Evolutionary conservation across 805 yeast genomes (phyloP).

Genomic region (Wickerhamomyces bovis): DNA sequence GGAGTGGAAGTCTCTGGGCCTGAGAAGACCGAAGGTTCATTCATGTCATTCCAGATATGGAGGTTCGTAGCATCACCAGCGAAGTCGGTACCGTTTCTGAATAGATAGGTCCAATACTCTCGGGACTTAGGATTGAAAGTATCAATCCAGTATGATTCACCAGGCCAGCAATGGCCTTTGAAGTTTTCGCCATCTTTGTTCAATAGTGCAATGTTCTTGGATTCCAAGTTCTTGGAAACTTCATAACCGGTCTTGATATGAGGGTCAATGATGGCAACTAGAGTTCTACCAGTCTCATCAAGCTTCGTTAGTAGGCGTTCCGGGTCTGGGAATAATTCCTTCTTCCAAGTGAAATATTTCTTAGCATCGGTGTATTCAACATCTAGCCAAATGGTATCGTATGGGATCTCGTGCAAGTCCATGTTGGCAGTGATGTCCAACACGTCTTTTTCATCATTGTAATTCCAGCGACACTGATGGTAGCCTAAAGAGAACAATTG

Average conservation of each 20-base stretch:
- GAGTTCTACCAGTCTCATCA: constrained; percentile 67
- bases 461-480: constrained; percentile 98
- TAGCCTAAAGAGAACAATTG: constrained; percentile 77
- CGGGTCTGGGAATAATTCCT: constrained; percentile 68
- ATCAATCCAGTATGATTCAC: constrained; percentile 92
- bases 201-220: constrained; percentile 40
- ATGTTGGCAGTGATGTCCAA: constrained; percentile 61
- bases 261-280: constrained; percentile 87
- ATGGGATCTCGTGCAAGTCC: constrained; percentile 73
- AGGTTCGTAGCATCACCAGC: constrained; percentile 54
- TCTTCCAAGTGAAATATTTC: constrained; percentile 90
- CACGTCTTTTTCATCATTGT: constrained; percentile 83
- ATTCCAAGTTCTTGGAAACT: constrained; percentile 48
- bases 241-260: constrained; percentile 72
- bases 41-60: constrained; percentile 96
- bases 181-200: constrained; percentile 43
- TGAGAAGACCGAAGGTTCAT: constrained; percentile 90
- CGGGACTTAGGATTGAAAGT: constrained; percentile 61
- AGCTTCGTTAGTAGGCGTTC: constrained; percentile 57
- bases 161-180: constrained; percentile 97
- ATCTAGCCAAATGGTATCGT: constrained; percentile 92
- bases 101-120: constrained; percentile 53
- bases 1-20: constrained; percentile 95
- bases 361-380: constrained; percentile 84
- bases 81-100: constrained; percentile 39